phyloP scores from a whole-genome alignment of 306 rosid species.

The Lathyrus tuberosus region DNA sequence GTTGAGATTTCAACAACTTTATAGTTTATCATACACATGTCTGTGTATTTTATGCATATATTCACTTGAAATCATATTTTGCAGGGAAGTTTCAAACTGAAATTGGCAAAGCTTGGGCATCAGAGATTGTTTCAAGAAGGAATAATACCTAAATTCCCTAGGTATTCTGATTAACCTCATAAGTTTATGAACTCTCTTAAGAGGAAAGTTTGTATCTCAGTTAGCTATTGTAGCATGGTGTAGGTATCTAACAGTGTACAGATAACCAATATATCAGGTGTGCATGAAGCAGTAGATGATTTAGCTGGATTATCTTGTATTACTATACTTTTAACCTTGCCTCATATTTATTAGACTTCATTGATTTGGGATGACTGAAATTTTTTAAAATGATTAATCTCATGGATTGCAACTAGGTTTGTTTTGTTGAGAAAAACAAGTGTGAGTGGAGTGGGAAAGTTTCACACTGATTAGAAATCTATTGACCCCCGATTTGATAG shows the following conservation, averaged over 20 bases:
- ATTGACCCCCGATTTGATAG: no score
- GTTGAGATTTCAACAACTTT: neutral
- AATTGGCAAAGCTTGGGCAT: constrained; percentile 87
- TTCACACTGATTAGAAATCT: no score
- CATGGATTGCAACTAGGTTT: no score
- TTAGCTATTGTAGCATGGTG: neutral
- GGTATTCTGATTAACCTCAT: neutral
- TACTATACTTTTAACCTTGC: neutral
- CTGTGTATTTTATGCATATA: neutral
- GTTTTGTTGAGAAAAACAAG: no score
- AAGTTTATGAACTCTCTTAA: neutral
- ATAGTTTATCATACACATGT: neutral
- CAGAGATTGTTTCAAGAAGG: constrained; percentile 74
- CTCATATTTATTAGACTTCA: constrained; percentile 9
- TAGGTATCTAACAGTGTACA: constrained; percentile 13
- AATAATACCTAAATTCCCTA: constrained; percentile 23
- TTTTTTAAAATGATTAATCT: no score
- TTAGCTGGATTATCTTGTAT: constrained; percentile 12
- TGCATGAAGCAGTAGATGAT: constrained; percentile 30
- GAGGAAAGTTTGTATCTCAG: neutral
- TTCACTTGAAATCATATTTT: neutral
- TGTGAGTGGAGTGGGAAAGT: no score
- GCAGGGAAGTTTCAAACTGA: constrained; percentile 94
- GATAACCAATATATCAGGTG: constrained; percentile 12
- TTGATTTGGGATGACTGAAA: neutral